Base-by-base conservation (phyloP, 305 asterid genomes). In the Fraxinus sp. region DNA sequence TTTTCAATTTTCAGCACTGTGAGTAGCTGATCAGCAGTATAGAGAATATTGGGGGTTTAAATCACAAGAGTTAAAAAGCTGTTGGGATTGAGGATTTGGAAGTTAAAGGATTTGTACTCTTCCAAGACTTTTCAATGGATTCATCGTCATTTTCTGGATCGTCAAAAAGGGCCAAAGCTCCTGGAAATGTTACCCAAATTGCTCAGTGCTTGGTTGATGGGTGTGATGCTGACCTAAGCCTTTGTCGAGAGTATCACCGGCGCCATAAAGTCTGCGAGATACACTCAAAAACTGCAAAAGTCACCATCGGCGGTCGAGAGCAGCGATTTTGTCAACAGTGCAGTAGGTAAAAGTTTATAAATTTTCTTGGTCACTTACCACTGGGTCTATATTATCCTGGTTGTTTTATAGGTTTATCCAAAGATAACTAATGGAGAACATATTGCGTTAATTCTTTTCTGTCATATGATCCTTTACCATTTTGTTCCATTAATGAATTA, bases 311-410 rank as follows among this genome's bases (percentile, higher is more conserved):
- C 57, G 91, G 92, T 72, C 84, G 88, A 46, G 91, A 87, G 76
- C 91, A 89, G 68, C 84, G 91, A 79, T 88, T 88, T 84, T 89
- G 92, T 55, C 92, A 89, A 89, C 92, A 89, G 77, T 89, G 92
- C 75, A 89, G 92, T 89, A 88, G 92, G 92, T 89, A 28, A 41
- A 18, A 26, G 76, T 75, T 75, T 18, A 5, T 55, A 62, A 62
- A 24, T 22, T 62, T 7, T 24, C 33, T 24, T 9, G 30, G 14
- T 59, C 32, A 59, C 71, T 59, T 62, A 22, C 13, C 32, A 20
- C 20, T 22, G 1, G 1, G 72, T 62, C 14, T 24, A 26, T 59
- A 59, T 8, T 20, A 20, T 59, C 24, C 26, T 1, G 64, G 22
- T 52, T 16, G 64, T 52, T 52, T 52, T 37, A 37, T 18, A 8